Evolutionary conservation across 2,329 filamentous ascomycete genomes (phyloP), one percentile per base, ranked within the genome.

Genomic region (Monilinia vaccinii-corymbosi): DNA sequence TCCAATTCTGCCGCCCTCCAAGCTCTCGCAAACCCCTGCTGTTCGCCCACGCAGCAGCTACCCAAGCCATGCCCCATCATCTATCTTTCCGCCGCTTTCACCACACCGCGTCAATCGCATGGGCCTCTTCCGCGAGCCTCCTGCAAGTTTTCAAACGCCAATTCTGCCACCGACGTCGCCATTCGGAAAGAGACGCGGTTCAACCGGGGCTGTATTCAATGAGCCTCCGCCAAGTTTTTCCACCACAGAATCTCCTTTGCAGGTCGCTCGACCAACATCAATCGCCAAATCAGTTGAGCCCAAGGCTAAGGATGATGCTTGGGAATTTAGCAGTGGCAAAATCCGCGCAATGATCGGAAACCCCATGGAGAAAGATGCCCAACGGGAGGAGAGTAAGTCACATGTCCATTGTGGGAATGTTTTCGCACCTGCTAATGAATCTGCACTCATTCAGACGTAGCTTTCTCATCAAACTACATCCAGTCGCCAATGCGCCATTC

Each of bases 391-490:
- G 44, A 68, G 67, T 69, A 62, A 60, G 62, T 65, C 14, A 13
- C 25, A 28, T 10, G 10, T 9, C 55, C 23, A 16, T 8, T 31
- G 13, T 16, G 45, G 25, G 14, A 8, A 34, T n/a, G 18, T 31
- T 23, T 32, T 0, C 16, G 55, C 28, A 42, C 14, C 14, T 56
- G 38, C 61, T 50, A 25, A 48, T 23, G 4, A 3, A 1, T 13
- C 2, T 44, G 34, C 6, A 5, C 18, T 21, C 4, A 7, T 7
- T 21, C n/a, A 69, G 67, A 67, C 9, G 47, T 69, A 14, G 67
- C 67, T 3, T 69, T 64, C 42, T 67, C 67, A 11, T 42, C 64
- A 5, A 21, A 55, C 5, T 66, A 68, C 38, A 56, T 68, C 21
- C 25, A 18, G 21, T 52, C 50, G 0, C 38, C 38, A 8, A 28